Evolutionary conservation across 2,329 filamentous ascomycete species (phyloP), one percentile per base, ranked within the genome.

Genomic region (Juglanconis sp.): DNA sequence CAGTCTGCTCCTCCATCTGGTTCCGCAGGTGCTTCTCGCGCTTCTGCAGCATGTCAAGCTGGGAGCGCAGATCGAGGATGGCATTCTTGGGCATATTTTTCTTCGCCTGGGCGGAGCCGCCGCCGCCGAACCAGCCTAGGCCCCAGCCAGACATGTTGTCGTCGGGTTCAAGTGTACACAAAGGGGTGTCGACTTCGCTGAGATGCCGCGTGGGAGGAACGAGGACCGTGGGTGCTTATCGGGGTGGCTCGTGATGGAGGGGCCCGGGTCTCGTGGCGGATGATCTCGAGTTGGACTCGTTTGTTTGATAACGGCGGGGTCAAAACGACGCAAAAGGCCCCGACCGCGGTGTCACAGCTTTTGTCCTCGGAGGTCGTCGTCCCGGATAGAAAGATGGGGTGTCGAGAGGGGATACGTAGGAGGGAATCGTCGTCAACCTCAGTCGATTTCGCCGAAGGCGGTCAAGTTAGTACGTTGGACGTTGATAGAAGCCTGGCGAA

Each of bases 31-130:
- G 92, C 75, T 86, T 90, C 81, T 98, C 93, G 63, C 94, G 85
- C 84, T 99, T 99, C 79, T 96, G 92, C 72, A 99, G 83, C 93
- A 98, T 98, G 69, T 97, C 94, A 49, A 98, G 83, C 79, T 97
- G 94, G 71, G 89, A 85, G 68, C 95, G 87, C 71, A 99, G 80
- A 63, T 85, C 86, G 60, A 99, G 82, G 70, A 99, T 99, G 68
- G 95, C 95, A 81, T 96, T 95, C 84, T 99, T 99, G 60, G 95
- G 92, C 63, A 87, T 89, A 79, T 97, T 92, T 80, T 96, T 96
- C 79, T 88, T 88, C 83, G 92, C 91, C 79, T 92, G 88, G 68
- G 88, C 87, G 70, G 86, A 85, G 71, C 92, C 92, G 71, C 92
- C 92, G 71, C 92, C 92, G 77, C 94, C 92, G 74, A 97, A 96